Percentiles rank a stretch among this genome's conserved stretches.
Evolutionary conservation across 2,329 filamentous ascomycete species (phyloP).

Genomic region (Colletotrichum echinochloae): DNA sequence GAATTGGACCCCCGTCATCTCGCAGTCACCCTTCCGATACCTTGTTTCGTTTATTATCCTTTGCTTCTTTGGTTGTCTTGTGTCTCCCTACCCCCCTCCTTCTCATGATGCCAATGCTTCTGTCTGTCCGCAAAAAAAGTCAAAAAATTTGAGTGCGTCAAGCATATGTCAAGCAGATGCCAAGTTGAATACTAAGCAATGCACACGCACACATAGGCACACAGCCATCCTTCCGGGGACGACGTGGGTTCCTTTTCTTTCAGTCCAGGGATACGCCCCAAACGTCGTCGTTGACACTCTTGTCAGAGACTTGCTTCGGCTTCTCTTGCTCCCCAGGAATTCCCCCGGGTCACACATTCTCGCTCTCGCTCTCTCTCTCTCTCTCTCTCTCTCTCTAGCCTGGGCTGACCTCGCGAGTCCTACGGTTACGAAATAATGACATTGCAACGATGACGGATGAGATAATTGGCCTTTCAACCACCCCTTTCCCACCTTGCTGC

Average conservation of each 20-base stretch:
- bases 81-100: too few species aligned
- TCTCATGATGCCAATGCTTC: not conserved
- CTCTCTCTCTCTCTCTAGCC: not conserved
- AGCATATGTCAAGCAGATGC: too few species aligned
- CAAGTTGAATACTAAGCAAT: too few species aligned
- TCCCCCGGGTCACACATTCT: not conserved
- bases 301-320: constrained; percentile 55
- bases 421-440: not conserved
- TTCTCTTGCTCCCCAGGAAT: constrained; percentile 48
- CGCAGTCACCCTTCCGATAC: not conserved
- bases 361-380: not conserved
- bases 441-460: not conserved
- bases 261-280: constrained; percentile 8
- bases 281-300: constrained; percentile 26
- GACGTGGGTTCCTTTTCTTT: not conserved
- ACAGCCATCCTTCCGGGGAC: not conserved
- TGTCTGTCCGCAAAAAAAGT: too few species aligned
- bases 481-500: too few species aligned
- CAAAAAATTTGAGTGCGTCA: too few species aligned
- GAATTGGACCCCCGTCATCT: not conserved
- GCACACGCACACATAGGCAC: not conserved
- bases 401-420: not conserved
- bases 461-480: not conserved
- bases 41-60: not conserved
- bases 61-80: too few species aligned